These are phyloP conservation scores for Chalara sp. DNA, from an alignment of 2,329 filamentous ascomycete genomes.

Conservation along the genomic window DNA sequence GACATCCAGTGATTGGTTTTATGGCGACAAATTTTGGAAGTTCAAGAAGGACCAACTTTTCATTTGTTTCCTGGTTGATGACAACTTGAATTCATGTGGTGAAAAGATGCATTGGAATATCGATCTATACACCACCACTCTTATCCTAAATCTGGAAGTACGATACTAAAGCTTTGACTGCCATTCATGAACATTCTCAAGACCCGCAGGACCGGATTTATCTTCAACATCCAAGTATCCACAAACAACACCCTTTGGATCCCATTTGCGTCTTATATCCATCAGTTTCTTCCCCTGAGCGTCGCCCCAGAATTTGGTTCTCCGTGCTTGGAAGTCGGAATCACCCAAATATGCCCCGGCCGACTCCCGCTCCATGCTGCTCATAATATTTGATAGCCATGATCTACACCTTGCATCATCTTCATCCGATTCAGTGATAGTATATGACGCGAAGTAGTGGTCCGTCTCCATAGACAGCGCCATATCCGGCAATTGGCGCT, in stretches of 20 bases:
- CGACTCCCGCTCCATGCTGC: conserved; percentile 31
- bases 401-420: conserved; percentile 37
- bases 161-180: conserved; percentile 26
- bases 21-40: too few species aligned
- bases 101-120: too few species aligned
- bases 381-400: conserved; percentile 39
- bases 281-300: conserved; percentile 13
- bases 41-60: too few species aligned
- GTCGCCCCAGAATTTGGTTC: conserved; percentile 19
- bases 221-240: conserved; percentile 42
- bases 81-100: too few species aligned
- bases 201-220: conserved; percentile 32
- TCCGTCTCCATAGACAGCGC: conserved; percentile 47
- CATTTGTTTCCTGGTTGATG: too few species aligned
- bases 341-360: conserved; percentile 49
- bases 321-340: conserved; percentile 42
- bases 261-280: conserved; percentile 31
- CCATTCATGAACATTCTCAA: conserved; percentile 28
- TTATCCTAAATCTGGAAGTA: too few species aligned
- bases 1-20: too few species aligned
- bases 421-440: conserved; percentile 38
- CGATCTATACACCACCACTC: conserved; percentile 9
- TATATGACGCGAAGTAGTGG: conserved; percentile 49
- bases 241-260: conserved; percentile 34
- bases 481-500: conserved; percentile 39